Evolutionary conservation across 129 eudicot genomes (phyloP), one percentile per base, ranked within the genome.

Genomic region (Scalesia atractyloides): DNA sequence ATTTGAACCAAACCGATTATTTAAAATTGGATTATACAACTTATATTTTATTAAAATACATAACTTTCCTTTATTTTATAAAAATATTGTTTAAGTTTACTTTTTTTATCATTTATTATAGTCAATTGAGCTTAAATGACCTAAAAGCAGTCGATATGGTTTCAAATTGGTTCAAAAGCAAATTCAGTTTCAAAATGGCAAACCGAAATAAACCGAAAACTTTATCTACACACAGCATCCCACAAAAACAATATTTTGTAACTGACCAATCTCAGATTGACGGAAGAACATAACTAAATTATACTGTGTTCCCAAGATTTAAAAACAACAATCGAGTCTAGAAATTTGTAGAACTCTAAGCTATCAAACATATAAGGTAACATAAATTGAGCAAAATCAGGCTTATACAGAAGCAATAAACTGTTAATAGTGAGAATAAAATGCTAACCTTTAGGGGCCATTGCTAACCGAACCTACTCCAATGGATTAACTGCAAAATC

Each of bases 391-490:
- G 72, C 12, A 20, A 67, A 66, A 6, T 19, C 9, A 24, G 14
- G 13, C 33, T 8, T 3, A 67, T 12, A 68, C n/a, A 49, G 26
- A 36, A 68, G 4, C 14, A 0, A 20, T 3, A 22, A 19, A 5
- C 13, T 44, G 19, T 13, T 47, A 14, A 9, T 22, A 46, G 7
- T 5, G 8, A 10, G 22, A 67, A 67, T 4, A 26, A 26, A n/a
- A 50, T 33, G 43, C 61, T 3, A 49, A 68, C 73, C 73, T 68
- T 68, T 68, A 18, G 72, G 73, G 5, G 73, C 60, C 73, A 68
- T 68, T 68, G 9, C 30, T 30, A 49, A 50, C 73, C 73, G n/a
- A 68, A 50, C 46, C 60, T 68, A 68, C 61, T 50, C 61, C 62
- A 30, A 50, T 3, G 2, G 60, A 68, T 47, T n/a, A 26, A n/a